A percentile compares a stretch with the other conserved stretches of the same genome.
Conservation (phyloP, 2,329 filamentous ascomycete genomes). For the Pseudogymnoascus sp. region DNA sequence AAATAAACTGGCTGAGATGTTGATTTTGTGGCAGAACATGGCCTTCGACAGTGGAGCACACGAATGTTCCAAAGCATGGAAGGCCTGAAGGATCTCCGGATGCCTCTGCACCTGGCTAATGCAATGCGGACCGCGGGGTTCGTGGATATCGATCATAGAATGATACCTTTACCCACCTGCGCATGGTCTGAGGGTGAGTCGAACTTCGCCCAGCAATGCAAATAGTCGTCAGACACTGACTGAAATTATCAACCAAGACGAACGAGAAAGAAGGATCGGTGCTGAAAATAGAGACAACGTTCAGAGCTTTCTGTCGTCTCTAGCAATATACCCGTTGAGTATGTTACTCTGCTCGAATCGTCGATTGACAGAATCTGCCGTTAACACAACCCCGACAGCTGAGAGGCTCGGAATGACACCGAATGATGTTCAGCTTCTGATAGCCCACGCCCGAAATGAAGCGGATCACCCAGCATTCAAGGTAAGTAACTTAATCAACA, state of each 20-base stretch:
- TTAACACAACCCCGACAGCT: constrained; percentile 7
- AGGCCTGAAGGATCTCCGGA: constrained; percentile 58
- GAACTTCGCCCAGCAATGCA: neutral
- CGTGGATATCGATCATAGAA: constrained; percentile 56
- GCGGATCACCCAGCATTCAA: constrained; percentile 48
- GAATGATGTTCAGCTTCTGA: constrained; percentile 49
- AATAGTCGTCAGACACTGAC: constrained; percentile 2
- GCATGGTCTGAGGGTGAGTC: constrained; percentile 59
- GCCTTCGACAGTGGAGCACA: constrained; percentile 60
- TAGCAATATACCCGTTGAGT: constrained; percentile 50
- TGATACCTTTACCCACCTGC: constrained; percentile 63
- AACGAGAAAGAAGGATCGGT: constrained; percentile 47
- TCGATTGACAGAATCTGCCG: neutral
- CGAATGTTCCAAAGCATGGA: constrained; percentile 56
- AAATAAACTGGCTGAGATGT: constrained; percentile 14
- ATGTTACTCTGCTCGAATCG: constrained; percentile 21
- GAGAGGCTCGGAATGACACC: constrained; percentile 43
- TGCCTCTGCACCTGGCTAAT: constrained; percentile 47
- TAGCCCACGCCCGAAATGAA: constrained; percentile 48
- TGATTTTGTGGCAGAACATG: constrained; percentile 42
- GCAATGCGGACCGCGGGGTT: constrained; percentile 47
- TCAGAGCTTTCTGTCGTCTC: constrained; percentile 45
- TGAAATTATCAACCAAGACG: constrained; percentile 31
- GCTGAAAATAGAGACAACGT: constrained; percentile 47
- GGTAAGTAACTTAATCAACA: constrained; percentile 33